Conservation (phyloP, 75 land plant genomes). For the Ceratopteris richardii region DNA sequence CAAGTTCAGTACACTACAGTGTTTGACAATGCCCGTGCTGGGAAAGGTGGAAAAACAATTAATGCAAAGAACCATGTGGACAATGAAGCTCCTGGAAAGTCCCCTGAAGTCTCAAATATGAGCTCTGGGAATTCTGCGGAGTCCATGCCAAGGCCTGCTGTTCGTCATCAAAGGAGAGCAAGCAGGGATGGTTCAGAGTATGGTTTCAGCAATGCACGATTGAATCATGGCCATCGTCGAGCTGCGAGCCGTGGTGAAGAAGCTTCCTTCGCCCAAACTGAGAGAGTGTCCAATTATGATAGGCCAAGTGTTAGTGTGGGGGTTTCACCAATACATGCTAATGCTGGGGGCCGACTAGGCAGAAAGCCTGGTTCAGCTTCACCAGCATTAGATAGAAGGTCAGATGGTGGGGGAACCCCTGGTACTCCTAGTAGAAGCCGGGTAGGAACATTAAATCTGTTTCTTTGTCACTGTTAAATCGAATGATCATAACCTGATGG, state of each 20-base stretch:
- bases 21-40: slow-evolving; percentile 17
- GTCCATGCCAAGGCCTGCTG: neutral
- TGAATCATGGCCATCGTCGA: neutral
- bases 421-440: slow-evolving; percentile 10
- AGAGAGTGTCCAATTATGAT: neutral
- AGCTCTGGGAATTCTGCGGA: neutral
- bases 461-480: no score
- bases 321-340: neutral
- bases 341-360: neutral
- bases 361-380: slow-evolving; percentile 8
- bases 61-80: slow-evolving; percentile 17
- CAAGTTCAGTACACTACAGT: slow-evolving; percentile 15
- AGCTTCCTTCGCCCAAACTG: neutral
- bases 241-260: neutral
- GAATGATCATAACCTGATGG: no score
- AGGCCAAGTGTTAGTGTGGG: neutral
- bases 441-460: neutral
- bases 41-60: slow-evolving; percentile 8
- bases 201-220: neutral
- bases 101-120: neutral
- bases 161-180: slow-evolving; percentile 1
- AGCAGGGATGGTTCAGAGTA: slow-evolving; percentile 1
- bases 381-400: slow-evolving; percentile 6
- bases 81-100: neutral
- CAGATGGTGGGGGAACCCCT: slow-evolving; percentile 2